These are phyloP conservation scores for Plasmodium vinckei DNA, from an alignment of 169 alveolate genomes.

Conservation along the genomic window DNA sequence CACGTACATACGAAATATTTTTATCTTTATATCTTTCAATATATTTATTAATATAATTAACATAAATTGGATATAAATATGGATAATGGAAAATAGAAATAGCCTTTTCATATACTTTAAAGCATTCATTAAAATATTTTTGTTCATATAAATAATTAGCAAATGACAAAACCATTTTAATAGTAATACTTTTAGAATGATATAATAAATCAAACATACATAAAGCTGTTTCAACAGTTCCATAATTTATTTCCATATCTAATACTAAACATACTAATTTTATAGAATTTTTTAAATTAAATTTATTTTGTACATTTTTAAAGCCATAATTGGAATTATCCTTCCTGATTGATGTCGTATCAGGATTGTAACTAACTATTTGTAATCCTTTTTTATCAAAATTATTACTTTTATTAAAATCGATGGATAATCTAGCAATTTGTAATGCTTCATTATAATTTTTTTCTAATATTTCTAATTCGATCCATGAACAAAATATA, in stretches of 20 bases:
- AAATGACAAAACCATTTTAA: slow-evolving; percentile 82
- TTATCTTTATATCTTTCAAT: slow-evolving; percentile 86
- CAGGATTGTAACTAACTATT: too few species aligned
- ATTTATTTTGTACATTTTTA: not conserved
- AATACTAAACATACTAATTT: slow-evolving; percentile 43
- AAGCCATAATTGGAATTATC: not conserved
- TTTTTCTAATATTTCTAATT: slow-evolving; percentile 33
- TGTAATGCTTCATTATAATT: slow-evolving; percentile 55
- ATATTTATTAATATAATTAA: slow-evolving; percentile 84
- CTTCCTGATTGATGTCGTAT: not conserved
- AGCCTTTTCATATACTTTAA: slow-evolving; percentile 90
- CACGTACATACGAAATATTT: slow-evolving; percentile 91
- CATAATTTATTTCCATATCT: slow-evolving; percentile 72
- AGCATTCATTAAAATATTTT: slow-evolving; percentile 88
- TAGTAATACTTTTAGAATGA: slow-evolving; percentile 86
- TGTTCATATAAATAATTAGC: slow-evolving; percentile 81
- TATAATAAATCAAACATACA: slow-evolving; percentile 47
- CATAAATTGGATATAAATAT: slow-evolving; percentile 88
- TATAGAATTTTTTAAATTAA: slow-evolving; percentile 23
- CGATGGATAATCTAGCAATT: slow-evolving; percentile 37
- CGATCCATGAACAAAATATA: slow-evolving; percentile 69
- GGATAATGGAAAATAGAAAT: slow-evolving; percentile 89
- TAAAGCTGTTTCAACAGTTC: slow-evolving; percentile 46
- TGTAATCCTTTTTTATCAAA: not conserved
- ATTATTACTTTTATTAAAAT: slow-evolving; percentile 4